Evolutionary conservation across 1,139 yeast species (phyloP).

Genomic region (Magnusiomyces ingens): DNA sequence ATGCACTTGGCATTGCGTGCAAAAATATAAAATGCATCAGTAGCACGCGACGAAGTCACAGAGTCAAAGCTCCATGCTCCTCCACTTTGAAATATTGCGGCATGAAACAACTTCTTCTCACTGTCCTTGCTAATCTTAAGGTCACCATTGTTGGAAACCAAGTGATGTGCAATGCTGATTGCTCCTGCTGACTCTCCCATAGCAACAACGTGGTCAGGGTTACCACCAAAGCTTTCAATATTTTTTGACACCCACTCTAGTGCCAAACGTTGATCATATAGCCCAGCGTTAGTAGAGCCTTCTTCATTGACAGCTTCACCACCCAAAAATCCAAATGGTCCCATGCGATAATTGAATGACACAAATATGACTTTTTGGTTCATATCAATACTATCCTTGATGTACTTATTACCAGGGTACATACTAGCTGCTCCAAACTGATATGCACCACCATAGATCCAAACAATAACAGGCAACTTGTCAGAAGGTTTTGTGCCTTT

Average conservation of each 20-base stretch:
- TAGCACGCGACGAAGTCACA: slow-evolving; percentile 8
- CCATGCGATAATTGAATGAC: slow-evolving; percentile 25
- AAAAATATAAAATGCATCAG: slow-evolving; percentile 11
- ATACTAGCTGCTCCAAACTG: slow-evolving; percentile 21
- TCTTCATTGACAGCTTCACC: slow-evolving; percentile 20
- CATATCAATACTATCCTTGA: slow-evolving; percentile 19
- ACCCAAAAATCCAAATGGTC: slow-evolving; percentile 30
- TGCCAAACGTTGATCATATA: slow-evolving; percentile 30
- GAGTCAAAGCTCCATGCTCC: slow-evolving; percentile 7
- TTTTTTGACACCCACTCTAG: slow-evolving; percentile 31
- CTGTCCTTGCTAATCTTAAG: slow-evolving; percentile 7
- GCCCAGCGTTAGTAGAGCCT: slow-evolving; percentile 26
- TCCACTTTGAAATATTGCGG: slow-evolving; percentile 27
- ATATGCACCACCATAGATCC: slow-evolving; percentile 32
- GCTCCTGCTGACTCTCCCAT: slow-evolving; percentile 35
- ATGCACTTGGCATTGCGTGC: slow-evolving; percentile 17
- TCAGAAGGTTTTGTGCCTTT: not conserved
- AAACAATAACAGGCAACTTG: slow-evolving; percentile 24
- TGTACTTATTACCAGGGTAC: slow-evolving; percentile 14
- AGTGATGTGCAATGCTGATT: slow-evolving; percentile 25
- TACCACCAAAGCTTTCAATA: slow-evolving; percentile 31
- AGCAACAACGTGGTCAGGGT: slow-evolving; percentile 26
- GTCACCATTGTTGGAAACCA: slow-evolving; percentile 19
- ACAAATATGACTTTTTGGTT: slow-evolving; percentile 18
- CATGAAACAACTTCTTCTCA: slow-evolving; percentile 21